Base-by-base conservation (phyloP, 306 rosid genomes). In the Cicer chorassanicum region DNA sequence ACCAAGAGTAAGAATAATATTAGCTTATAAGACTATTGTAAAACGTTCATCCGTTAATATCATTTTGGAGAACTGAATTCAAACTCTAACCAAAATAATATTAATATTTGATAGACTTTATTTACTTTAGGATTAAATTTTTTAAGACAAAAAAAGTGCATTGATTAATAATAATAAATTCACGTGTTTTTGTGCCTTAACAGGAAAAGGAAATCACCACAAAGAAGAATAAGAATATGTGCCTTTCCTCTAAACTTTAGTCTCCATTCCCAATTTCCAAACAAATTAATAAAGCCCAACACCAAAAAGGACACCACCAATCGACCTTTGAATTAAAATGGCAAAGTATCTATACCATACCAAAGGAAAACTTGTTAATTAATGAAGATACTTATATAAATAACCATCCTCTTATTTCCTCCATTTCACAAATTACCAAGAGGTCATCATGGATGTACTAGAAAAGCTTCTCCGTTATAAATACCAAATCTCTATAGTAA, bases 391-490 rank as follows among this genome's bases (percentile, higher is more conserved):
- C 36, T 29, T 29, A 70, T 8, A 74, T 18, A 51, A 51, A 51
- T 15, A 51, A 44, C 65, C 57, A 46, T 12, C 66, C 49, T 29
- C 10, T 55, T 59, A 34, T 62, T 45, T 60, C 51, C 34, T 76
- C 45, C 55, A 78, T 73, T 71, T 65, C 45, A 50, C 9, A 15
- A 50, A 50, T 14, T 14, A 15, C 12, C 19, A 9, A 14, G 70
- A 24, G 50, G 56, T 64, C 61, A 42, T 42, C 50, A 83, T 88
- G 92, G 86, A 83, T 73, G 77, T 88, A 62, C 79, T 71, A 69
- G 65, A 81, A 78, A 87, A 83, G 84, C 74, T 88, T 73, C 38
- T 87, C 70, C 92, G 84, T 43, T 85, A 90, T 86, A 88, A 78
- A 83, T 84, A 80, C 77, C 88, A 84, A 48, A 41, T 90, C 43